Percentiles rank a stretch among this genome's conserved stretches.
Conservation (phyloP, 768 basidiomycete species). For the Serendipita sp. region DNA sequence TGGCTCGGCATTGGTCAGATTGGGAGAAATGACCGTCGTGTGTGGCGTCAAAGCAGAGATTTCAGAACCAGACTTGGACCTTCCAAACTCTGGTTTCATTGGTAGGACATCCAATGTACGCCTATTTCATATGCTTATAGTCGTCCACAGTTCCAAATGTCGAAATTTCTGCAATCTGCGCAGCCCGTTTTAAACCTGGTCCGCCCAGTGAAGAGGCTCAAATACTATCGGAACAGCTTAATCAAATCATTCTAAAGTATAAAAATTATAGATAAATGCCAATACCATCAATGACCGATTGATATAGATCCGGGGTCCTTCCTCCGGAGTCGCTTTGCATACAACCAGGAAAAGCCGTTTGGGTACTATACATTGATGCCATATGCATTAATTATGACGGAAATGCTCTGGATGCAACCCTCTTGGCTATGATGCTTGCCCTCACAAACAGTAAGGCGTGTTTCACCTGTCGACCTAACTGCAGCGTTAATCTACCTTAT, state of each 20-base stretch:
- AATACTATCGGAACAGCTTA: constrained; percentile 65
- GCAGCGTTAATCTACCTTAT: background rate
- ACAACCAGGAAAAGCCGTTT: constrained; percentile 59
- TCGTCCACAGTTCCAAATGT: constrained; percentile 68
- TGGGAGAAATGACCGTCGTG: constrained; percentile 88
- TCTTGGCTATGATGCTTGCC: constrained; percentile 77
- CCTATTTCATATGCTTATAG: background rate
- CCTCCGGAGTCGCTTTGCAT: constrained; percentile 61
- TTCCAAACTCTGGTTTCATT: constrained; percentile 59
- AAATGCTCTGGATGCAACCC: constrained; percentile 79
- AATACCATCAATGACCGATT: background rate
- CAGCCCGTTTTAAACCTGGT: constrained; percentile 86
- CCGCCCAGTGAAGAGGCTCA: constrained; percentile 93
- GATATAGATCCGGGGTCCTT: constrained; percentile 44
- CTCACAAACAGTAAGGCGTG: constrained; percentile 56
- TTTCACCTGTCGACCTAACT: background rate
- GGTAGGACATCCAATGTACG: constrained; percentile 30
- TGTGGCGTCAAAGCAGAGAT: constrained; percentile 95
- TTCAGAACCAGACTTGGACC: constrained; percentile 71
- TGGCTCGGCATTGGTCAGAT: constrained; percentile 76
- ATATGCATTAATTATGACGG: constrained; percentile 97
- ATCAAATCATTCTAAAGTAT: constrained; percentile 59
- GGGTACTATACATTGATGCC: constrained; percentile 90
- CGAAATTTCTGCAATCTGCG: constrained; percentile 85
- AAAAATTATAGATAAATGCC: constrained; percentile 16